A percentile compares a stretch with the other conserved stretches of the same genome.
These are phyloP conservation scores for Centella asiatica DNA, from an alignment of 129 eudicot species.

Conservation along the genomic window DNA sequence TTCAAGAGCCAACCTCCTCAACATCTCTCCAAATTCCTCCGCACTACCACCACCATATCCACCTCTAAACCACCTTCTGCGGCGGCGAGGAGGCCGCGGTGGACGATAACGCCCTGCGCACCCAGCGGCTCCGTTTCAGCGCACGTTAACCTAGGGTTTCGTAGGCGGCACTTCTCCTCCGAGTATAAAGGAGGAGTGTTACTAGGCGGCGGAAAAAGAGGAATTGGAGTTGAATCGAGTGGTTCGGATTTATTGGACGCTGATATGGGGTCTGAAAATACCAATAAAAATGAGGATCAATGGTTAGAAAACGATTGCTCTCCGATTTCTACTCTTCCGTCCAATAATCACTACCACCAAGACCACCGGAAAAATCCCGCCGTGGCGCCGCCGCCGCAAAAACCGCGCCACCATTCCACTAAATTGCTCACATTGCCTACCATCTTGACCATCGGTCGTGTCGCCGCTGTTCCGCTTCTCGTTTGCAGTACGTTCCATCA, in stretches of 20 bases:
- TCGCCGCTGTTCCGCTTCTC: constrained; percentile 35
- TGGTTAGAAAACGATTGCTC: constrained; percentile 17
- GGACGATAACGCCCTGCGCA: background rate
- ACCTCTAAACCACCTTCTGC: no score
- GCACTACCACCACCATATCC: background rate
- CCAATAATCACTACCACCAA: constrained; percentile 13
- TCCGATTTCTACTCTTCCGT: constrained; percentile 18
- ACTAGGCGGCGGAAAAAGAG: constrained; percentile 24
- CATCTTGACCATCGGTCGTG: constrained; percentile 84
- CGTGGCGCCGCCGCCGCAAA: constrained; percentile 1
- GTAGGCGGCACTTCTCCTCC: constrained; percentile 18
- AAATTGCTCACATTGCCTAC: constrained; percentile 94
- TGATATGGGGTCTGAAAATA: constrained; percentile 19
- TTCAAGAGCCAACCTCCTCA: background rate
- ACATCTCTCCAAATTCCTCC: background rate
- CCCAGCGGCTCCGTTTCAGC: background rate
- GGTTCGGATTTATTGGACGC: background rate
- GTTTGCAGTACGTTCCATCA: background rate
- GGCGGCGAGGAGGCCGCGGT: background rate
- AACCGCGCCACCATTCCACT: constrained; percentile 23
- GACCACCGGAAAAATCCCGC: constrained; percentile 18
- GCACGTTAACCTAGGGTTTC: constrained; percentile 36
- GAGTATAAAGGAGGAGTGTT: constrained; percentile 21
- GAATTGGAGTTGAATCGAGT: constrained; percentile 27
- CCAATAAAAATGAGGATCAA: constrained; percentile 17